Conservation (phyloP, 306 rosid genomes). For the Cotoneaster glaucophyllus region DNA sequence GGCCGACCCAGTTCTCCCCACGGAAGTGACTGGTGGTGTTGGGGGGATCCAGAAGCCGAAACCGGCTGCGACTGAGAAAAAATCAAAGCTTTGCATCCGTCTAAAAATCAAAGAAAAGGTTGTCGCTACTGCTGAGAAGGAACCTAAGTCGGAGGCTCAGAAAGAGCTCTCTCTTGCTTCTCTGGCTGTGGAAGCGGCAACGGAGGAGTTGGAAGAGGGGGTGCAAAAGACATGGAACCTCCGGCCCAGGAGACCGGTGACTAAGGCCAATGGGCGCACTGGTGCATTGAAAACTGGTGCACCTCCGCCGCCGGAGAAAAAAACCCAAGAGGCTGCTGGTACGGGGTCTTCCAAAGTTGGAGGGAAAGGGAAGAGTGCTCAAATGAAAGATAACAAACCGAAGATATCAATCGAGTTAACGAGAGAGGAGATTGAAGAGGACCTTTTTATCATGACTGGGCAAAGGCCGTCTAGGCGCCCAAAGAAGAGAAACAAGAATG, state of each 20-base stretch:
- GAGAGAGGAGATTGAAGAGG: slow-evolving; percentile 35
- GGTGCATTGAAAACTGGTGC: not conserved
- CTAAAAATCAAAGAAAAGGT: not conserved
- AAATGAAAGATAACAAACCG: not conserved
- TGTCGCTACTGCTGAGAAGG: not conserved
- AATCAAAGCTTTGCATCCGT: slow-evolving; percentile 11
- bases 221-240: slow-evolving; percentile 28
- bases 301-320: not conserved
- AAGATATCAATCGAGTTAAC: slow-evolving; percentile 1
- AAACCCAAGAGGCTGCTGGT: not conserved
- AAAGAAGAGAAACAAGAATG: slow-evolving; percentile 10
- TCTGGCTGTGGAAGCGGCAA: not conserved
- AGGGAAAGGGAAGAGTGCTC: not conserved
- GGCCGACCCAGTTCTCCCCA: not conserved
- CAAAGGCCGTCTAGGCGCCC: slow-evolving; percentile 24
- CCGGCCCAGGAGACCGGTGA: slow-evolving; percentile 26
- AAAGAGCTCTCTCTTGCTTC: not conserved
- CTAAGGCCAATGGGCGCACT: not conserved
- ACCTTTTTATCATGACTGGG: slow-evolving; percentile 24
- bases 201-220: not conserved
- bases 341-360: not conserved
- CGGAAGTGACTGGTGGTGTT: not conserved
- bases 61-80: not conserved
- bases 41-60: not conserved
- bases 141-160: not conserved